Conservation (phyloP, 2,329 filamentous ascomycete species). For the Ascosphaera aggregata region DNA sequence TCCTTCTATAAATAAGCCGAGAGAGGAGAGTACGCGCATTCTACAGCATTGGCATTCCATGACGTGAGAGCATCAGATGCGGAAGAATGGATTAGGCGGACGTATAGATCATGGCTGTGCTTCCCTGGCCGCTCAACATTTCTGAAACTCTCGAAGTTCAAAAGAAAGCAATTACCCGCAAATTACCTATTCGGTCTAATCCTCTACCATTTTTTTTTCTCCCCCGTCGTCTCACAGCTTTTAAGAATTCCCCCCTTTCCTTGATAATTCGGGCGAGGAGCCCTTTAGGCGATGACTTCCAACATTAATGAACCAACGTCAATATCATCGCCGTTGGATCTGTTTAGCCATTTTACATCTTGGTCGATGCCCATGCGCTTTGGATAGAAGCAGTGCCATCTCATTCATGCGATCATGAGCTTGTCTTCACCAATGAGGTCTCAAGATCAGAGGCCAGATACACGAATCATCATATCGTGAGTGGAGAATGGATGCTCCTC, state of each 20-base stretch:
- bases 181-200: not conserved
- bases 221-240: not conserved
- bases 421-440: not conserved
- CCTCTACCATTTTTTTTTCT: not conserved
- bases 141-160: not conserved
- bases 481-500: constrained; percentile 4
- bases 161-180: not conserved
- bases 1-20: too few species aligned
- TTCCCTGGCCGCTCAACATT: not conserved
- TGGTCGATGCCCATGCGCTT: constrained; percentile 2
- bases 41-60: too few species aligned
- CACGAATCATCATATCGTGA: constrained; percentile 29
- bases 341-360: constrained; percentile 5
- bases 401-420: not conserved
- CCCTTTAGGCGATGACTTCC: not conserved
- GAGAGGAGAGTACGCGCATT: too few species aligned
- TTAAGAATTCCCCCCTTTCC: not conserved
- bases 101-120: not conserved
- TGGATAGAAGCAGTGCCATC: not conserved
- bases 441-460: constrained; percentile 13
- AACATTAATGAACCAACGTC: not conserved
- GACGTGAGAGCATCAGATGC: not conserved
- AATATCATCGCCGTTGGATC: not conserved
- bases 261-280: not conserved
- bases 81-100: not conserved